Evolutionary conservation across 1,139 yeast species (phyloP).

Genomic region (Taphrina communis): DNA sequence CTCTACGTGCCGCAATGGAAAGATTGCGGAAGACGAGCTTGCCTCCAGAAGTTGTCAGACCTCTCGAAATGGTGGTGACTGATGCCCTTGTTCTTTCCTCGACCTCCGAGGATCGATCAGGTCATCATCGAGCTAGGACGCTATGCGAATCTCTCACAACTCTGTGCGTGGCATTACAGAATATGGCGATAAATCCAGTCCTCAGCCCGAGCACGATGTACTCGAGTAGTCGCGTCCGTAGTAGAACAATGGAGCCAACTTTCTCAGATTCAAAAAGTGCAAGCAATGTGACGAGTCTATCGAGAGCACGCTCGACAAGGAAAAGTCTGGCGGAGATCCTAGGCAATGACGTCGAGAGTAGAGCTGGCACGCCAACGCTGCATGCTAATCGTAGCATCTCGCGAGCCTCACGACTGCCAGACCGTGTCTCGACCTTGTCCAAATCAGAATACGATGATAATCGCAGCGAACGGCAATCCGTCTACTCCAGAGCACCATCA

Average conservation of each 20-base stretch:
- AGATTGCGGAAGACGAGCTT: not conserved
- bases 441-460: slow-evolving; percentile 9
- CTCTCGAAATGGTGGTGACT: slow-evolving; percentile 22
- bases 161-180: slow-evolving; percentile 9
- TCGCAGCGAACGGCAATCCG: not conserved
- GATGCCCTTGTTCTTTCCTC: slow-evolving; percentile 25
- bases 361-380: not conserved
- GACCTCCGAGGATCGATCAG: not conserved
- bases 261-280: not conserved
- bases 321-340: slow-evolving; percentile 20
- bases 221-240: not conserved
- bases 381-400: slow-evolving; percentile 5
- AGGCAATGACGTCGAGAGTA: not conserved
- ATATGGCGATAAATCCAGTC: not conserved
- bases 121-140: slow-evolving; percentile 4
- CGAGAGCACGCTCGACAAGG: slow-evolving; percentile 5
- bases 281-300: not conserved
- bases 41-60: slow-evolving; percentile 3
- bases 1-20: not conserved
- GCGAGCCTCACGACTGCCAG: slow-evolving; percentile 7
- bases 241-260: not conserved
- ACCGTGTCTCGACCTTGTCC: not conserved
- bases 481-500: slow-evolving; percentile 1
- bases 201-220: not conserved
- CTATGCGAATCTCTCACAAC: slow-evolving; percentile 24